Conservation (phyloP, 1,284 basidiomycete species). For the Puccinia triticina region DNA sequence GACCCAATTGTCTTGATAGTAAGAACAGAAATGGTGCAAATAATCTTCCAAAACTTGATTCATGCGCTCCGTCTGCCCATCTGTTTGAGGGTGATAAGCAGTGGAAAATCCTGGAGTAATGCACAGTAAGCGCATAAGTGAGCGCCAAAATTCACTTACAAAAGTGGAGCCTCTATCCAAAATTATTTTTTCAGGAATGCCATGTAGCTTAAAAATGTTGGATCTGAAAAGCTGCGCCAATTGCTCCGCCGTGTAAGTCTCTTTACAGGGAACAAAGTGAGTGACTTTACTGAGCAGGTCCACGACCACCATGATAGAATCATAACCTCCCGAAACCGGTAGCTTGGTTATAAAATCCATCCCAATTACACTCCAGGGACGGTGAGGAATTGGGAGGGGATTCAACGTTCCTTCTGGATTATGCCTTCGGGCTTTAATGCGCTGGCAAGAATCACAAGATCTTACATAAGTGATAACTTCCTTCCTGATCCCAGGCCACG, state of each 20-base stretch:
- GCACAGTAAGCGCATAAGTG: not conserved
- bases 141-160: slow-evolving; percentile 12
- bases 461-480: not conserved
- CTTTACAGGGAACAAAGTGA: no score
- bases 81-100: slow-evolving; percentile 3
- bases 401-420: slow-evolving; percentile 59
- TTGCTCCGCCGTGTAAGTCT: not conserved
- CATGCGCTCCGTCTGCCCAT: no score
- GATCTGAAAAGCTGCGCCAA: not conserved
- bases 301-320: no score
- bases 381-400: not conserved
- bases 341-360: no score
- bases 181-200: not conserved
- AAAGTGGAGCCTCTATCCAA: not conserved
- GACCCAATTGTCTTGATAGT: slow-evolving; percentile 55
- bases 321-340: no score
- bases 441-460: slow-evolving; percentile 60
- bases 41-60: slow-evolving; percentile 37
- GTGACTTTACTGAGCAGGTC: no score
- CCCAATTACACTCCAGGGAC: no score
- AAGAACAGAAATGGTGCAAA: slow-evolving; percentile 52
- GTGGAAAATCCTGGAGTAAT: not conserved
- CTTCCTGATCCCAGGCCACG: slow-evolving; percentile 7
- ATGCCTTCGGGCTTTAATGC: slow-evolving; percentile 59
- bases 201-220: not conserved